phyloP scores from a whole-genome alignment of 257 asterid species.

The Solanum acaule region DNA sequence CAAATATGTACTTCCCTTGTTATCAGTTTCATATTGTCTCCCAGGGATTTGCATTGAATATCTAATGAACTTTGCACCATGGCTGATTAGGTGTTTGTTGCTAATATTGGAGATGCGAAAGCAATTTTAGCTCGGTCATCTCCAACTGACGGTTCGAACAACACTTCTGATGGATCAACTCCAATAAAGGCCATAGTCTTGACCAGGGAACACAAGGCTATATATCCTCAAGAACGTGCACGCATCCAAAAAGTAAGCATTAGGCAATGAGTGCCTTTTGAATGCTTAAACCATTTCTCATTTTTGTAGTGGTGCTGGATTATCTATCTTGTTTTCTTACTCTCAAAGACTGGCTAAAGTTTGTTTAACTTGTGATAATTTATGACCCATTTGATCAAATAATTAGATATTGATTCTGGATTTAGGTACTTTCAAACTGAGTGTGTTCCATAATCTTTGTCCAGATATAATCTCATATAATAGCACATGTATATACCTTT shows the following conservation, averaged over 20 bases:
- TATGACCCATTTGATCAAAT: neutral
- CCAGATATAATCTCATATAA: neutral
- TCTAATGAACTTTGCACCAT: neutral
- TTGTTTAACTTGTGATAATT: neutral
- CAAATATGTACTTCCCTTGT: neutral
- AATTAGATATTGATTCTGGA: neutral
- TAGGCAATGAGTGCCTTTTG: neutral
- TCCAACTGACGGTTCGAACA: conserved; percentile 29
- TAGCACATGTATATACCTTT: neutral
- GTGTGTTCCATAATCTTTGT: neutral
- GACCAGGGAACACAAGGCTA: conserved; percentile 90
- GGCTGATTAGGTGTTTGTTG: conserved; percentile 63
- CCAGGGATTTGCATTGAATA: neutral
- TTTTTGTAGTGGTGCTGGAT: neutral
- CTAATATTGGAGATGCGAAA: conserved; percentile 89
- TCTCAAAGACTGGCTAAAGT: neutral
- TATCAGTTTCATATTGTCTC: neutral
- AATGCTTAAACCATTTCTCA: neutral
- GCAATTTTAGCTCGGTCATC: conserved; percentile 81
- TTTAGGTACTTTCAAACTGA: neutral
- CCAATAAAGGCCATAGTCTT: conserved; percentile 65
- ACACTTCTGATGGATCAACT: conserved; percentile 16
- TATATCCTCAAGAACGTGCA: conserved; percentile 84
- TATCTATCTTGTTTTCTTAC: neutral
- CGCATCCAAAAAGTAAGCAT: conserved; percentile 71